A percentile compares a stretch with the other conserved stretches of the same genome.
Conservation (phyloP, 2,329 filamentous ascomycete genomes). For the Penicillium sp. region DNA sequence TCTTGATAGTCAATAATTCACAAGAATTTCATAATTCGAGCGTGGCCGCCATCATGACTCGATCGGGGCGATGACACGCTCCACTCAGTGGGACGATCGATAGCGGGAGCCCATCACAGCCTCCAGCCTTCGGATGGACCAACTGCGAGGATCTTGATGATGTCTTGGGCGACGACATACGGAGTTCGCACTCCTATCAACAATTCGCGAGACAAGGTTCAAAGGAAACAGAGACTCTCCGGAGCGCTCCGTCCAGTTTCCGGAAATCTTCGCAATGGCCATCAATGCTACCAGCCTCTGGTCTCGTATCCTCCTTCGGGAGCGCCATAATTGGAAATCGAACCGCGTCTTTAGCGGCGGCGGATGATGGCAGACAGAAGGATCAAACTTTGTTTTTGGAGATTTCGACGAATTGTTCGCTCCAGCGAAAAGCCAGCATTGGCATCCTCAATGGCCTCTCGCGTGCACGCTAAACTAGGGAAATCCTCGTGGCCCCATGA, state of each 20-base stretch:
- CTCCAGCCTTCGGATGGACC: slow-evolving; percentile 19
- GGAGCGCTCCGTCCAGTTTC: not conserved
- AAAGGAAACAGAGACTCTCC: not conserved
- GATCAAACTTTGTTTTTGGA: not conserved
- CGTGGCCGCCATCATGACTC: slow-evolving; percentile 18
- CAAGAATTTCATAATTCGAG: not conserved
- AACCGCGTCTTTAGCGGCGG: not conserved
- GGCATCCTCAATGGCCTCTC: not conserved
- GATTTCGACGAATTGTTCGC: not conserved
- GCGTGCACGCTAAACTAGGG: slow-evolving; percentile 6
- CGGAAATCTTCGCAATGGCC: not conserved
- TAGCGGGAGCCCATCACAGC: slow-evolving; percentile 17
- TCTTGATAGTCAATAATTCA: not conserved
- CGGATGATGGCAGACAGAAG: not conserved
- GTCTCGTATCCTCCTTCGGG: not conserved
- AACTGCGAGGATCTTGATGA: not conserved
- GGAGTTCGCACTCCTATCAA: not conserved
- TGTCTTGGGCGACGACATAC: not conserved
- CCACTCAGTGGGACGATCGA: slow-evolving; percentile 26
- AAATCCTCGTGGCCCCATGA: slow-evolving; percentile 12
- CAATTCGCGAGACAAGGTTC: not conserved
- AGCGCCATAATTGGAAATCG: not conserved
- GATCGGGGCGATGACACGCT: slow-evolving; percentile 17
- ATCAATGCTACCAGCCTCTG: not conserved
- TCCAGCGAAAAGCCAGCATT: not conserved